Conservation (phyloP, 257 asterid species). For the Primulina eburnea region DNA sequence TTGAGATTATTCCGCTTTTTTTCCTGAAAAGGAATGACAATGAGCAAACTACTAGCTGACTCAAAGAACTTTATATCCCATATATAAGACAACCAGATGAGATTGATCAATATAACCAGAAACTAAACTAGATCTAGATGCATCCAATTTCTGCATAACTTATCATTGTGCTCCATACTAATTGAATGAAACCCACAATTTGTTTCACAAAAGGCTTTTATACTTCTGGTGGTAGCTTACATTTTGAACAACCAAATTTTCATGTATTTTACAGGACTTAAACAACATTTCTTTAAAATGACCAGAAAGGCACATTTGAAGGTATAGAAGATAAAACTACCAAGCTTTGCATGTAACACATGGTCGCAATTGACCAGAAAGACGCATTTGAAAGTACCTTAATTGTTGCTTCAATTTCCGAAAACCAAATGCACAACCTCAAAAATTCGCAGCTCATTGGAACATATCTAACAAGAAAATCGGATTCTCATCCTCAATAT, state of each 20-base stretch:
- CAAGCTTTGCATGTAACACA: not conserved
- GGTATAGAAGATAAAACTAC: not conserved
- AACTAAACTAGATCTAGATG: not conserved
- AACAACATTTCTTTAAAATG: not conserved
- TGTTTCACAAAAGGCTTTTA: not conserved
- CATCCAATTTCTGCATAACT: not conserved
- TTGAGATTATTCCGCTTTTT: constrained; percentile 74
- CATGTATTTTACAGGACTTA: not conserved
- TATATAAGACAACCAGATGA: not conserved
- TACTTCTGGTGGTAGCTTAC: not conserved
- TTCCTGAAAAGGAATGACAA: constrained; percentile 46
- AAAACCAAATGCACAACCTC: not conserved
- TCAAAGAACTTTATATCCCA: constrained; percentile 3
- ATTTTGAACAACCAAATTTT: not conserved
- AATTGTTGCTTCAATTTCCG: not conserved
- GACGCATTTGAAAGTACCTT: too few species aligned
- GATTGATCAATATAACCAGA: not conserved
- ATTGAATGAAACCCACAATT: not conserved
- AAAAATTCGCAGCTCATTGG: not conserved
- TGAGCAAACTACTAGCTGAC: constrained; percentile 1
- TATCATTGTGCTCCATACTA: not conserved
- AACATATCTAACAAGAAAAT: not conserved
- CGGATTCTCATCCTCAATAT: not conserved
- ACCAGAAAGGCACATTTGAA: not conserved
- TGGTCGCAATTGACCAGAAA: not conserved